A percentile compares a stretch with the other conserved stretches of the same genome.
Evolutionary conservation across 257 asterid species (phyloP).

Genomic region (Plectranthus barbatus): DNA sequence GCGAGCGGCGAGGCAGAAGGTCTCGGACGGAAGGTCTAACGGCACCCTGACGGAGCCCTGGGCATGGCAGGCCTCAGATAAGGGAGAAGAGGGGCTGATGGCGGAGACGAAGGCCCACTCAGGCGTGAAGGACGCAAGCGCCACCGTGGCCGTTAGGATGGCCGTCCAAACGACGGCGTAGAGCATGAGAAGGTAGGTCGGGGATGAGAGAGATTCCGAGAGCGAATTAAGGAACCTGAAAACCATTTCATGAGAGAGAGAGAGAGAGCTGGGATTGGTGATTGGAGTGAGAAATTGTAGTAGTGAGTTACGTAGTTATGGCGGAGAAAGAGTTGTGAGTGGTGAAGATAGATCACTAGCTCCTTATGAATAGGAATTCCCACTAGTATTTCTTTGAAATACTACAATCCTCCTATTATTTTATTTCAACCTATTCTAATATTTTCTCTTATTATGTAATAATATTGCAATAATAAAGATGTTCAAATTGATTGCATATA

Average conservation of each 20-base stretch:
- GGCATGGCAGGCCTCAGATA: constrained; percentile 28
- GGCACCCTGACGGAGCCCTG: constrained; percentile 39
- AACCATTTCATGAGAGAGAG: background rate
- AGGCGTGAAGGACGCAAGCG: constrained; percentile 46
- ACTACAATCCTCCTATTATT: too few species aligned
- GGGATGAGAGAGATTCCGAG: constrained; percentile 8
- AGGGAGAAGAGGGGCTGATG: constrained; percentile 34
- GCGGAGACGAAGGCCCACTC: constrained; percentile 46
- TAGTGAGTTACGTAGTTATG: constrained; percentile 4
- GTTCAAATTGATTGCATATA: too few species aligned
- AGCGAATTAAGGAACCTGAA: constrained; percentile 9
- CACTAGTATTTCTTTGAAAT: too few species aligned
- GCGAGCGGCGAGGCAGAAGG: constrained; percentile 35
- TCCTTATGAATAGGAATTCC: constrained; percentile 19
- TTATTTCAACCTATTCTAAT: too few species aligned
- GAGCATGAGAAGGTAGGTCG: constrained; percentile 20
- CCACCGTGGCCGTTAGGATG: constrained; percentile 35
- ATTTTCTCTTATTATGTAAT: too few species aligned
- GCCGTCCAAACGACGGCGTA: constrained; percentile 56
- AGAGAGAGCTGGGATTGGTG: background rate
- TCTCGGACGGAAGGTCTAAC: constrained; percentile 45
- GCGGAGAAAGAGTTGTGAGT: constrained; percentile 10
- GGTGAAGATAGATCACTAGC: constrained; percentile 9
- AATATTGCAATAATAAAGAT: too few species aligned
- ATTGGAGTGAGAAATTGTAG: background rate